These are phyloP conservation scores for Yarrowia keelungensis DNA, from an alignment of 805 yeast species.

Conservation along the genomic window DNA sequence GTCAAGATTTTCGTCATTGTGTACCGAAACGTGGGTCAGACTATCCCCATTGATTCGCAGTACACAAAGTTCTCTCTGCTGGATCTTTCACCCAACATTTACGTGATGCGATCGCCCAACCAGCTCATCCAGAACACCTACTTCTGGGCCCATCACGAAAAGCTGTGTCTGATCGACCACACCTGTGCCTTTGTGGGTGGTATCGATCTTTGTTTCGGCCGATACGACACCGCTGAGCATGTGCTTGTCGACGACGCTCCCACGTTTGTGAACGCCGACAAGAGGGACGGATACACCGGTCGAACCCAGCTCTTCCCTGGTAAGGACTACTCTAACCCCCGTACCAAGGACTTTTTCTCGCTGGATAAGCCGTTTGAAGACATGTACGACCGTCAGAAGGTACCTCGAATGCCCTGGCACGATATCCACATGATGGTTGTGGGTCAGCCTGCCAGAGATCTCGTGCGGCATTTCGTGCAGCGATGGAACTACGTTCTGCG, in stretches of 20 bases:
- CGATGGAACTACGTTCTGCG: slow-evolving; percentile 95
- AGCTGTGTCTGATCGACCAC: slow-evolving; percentile 83
- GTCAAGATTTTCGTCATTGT: slow-evolving; percentile 91
- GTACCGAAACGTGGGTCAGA: slow-evolving; percentile 91
- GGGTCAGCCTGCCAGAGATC: slow-evolving; percentile 93
- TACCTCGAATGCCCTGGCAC: slow-evolving; percentile 99
- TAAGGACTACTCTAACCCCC: slow-evolving; percentile 95
- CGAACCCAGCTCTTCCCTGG: slow-evolving; percentile 83
- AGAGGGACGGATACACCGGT: slow-evolving; percentile 39
- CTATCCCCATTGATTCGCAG: slow-evolving; percentile 90
- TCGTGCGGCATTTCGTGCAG: slow-evolving; percentile 93
- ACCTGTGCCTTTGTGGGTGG: slow-evolving; percentile 94
- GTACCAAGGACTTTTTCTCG: slow-evolving; percentile 83
- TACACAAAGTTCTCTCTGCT: slow-evolving; percentile 94
- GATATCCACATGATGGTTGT: slow-evolving; percentile 96
- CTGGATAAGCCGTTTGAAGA: slow-evolving; percentile 88
- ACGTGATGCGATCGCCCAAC: slow-evolving; percentile 92
- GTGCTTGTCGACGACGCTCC: slow-evolving; percentile 77
- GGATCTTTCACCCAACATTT: slow-evolving; percentile 83
- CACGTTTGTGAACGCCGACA: slow-evolving; percentile 49
- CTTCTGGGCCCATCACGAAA: slow-evolving; percentile 99
- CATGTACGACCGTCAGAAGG: slow-evolving; percentile 80
- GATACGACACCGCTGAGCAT: slow-evolving; percentile 97
- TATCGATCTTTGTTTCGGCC: slow-evolving; percentile 91
- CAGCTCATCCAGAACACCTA: slow-evolving; percentile 90